These are phyloP conservation scores for Neofusicoccum cordaticola DNA, from an alignment of 2,329 filamentous ascomycete genomes.

Conservation along the genomic window DNA sequence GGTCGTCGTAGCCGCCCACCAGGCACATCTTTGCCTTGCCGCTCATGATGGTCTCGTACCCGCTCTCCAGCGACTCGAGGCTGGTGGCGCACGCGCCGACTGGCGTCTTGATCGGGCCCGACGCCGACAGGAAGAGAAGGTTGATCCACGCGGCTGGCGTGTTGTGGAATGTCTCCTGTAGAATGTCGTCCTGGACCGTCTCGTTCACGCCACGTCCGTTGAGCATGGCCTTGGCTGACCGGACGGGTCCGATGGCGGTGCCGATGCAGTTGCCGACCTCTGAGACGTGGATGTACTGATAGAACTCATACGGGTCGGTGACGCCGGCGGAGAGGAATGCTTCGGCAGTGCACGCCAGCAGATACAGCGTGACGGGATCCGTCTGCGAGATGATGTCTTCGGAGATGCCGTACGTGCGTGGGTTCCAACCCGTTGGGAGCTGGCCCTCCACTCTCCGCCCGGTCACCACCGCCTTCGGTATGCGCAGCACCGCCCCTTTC, in stretches of 20 bases:
- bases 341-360: slow-evolving; percentile 31
- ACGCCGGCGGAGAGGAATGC: slow-evolving; percentile 36
- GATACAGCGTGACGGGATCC: slow-evolving; percentile 35
- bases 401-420: slow-evolving; percentile 36
- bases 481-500: slow-evolving; percentile 30
- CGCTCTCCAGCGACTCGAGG: slow-evolving; percentile 37
- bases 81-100: slow-evolving; percentile 40
- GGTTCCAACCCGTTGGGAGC: slow-evolving; percentile 37
- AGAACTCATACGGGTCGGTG: slow-evolving; percentile 33
- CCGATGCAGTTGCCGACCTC: slow-evolving; percentile 38
- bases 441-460: slow-evolving; percentile 33
- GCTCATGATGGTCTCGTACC: slow-evolving; percentile 28
- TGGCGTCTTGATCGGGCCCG: slow-evolving; percentile 37
- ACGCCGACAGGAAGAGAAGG: slow-evolving; percentile 37
- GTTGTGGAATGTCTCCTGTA: slow-evolving; percentile 39
- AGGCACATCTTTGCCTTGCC: slow-evolving; percentile 33
- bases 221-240: slow-evolving; percentile 29
- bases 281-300: slow-evolving; percentile 35
- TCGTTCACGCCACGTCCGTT: slow-evolving; percentile 30
- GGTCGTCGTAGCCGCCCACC: slow-evolving; percentile 37
- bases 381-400: slow-evolving; percentile 37
- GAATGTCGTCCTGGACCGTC: slow-evolving; percentile 32
- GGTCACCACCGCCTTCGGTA: slow-evolving; percentile 32
- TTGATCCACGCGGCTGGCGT: slow-evolving; percentile 40
- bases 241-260: slow-evolving; percentile 29